phyloP scores from a whole-genome alignment of 768 basidiomycete species.

The Podaxis rugospora region DNA sequence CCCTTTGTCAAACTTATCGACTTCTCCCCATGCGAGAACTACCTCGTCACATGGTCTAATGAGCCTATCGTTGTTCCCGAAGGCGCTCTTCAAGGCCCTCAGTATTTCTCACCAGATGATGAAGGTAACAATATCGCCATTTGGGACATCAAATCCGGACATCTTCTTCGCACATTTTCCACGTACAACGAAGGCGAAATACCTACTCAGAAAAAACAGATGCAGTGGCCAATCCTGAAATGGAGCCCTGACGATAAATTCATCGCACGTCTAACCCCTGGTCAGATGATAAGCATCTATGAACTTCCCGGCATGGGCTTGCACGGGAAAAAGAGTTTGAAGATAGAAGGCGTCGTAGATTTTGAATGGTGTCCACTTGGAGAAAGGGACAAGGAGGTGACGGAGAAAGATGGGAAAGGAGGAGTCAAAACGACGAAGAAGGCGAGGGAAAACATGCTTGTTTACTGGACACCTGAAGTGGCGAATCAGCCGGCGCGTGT shows the following conservation, averaged over 20 bases:
- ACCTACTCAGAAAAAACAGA: slow-evolving; percentile 63
- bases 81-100: slow-evolving; percentile 73
- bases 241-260: slow-evolving; percentile 98
- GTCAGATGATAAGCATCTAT: slow-evolving; percentile 93
- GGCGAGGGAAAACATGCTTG: slow-evolving; percentile 85
- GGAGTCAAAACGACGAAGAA: slow-evolving; percentile 54
- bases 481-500: slow-evolving; percentile 96
- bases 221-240: slow-evolving; percentile 94
- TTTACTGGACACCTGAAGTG: slow-evolving; percentile 97
- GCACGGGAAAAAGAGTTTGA: slow-evolving; percentile 93
- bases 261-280: slow-evolving; percentile 84
- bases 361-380: slow-evolving; percentile 98
- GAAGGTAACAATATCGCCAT: slow-evolving; percentile 96
- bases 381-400: slow-evolving; percentile 81
- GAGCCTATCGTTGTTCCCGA: slow-evolving; percentile 87
- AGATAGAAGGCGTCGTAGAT: slow-evolving; percentile 95
- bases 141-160: slow-evolving; percentile 96
- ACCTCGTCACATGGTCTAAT: slow-evolving; percentile 96
- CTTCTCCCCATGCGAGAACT: slow-evolving; percentile 96
- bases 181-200: slow-evolving; percentile 56
- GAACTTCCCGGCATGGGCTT: slow-evolving; percentile 93
- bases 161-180: slow-evolving; percentile 89
- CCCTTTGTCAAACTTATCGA: slow-evolving; percentile 94
- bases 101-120: slow-evolving; percentile 88
- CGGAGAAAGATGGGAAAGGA: slow-evolving; percentile 44